Evolutionary conservation across 2,329 filamentous ascomycete genomes (phyloP).

Genomic region (Akanthomyces dipterigenus): DNA sequence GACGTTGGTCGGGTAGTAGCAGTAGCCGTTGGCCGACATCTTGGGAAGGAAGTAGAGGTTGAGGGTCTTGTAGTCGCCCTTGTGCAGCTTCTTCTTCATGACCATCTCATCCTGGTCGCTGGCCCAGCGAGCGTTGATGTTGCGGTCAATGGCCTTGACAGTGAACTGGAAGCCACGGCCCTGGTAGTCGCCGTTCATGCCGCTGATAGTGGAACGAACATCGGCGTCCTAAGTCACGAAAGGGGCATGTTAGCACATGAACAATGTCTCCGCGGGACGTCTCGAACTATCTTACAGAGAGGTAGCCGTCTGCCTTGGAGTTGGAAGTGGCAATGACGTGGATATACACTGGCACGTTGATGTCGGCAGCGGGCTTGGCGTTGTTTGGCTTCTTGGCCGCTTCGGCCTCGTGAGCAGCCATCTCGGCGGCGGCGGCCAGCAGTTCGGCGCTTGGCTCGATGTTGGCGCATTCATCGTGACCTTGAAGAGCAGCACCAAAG

Average conservation of each 20-base stretch:
- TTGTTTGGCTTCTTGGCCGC: background rate
- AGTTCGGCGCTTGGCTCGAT: background rate
- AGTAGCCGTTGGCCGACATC: conserved; percentile 29
- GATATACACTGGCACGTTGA: background rate
- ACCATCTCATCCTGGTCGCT: conserved; percentile 29
- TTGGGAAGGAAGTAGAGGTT: conserved; percentile 27
- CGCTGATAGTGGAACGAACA: background rate
- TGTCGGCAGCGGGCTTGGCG: background rate
- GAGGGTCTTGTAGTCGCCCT: conserved; percentile 35
- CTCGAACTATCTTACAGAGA: background rate
- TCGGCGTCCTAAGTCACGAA: background rate
- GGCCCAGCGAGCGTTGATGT: conserved; percentile 42
- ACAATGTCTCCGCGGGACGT: too few relatives aligned
- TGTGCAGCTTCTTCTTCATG: conserved; percentile 40
- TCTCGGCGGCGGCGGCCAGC: background rate
- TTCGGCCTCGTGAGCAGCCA: background rate
- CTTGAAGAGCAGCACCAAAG: background rate
- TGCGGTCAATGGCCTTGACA: conserved; percentile 35
- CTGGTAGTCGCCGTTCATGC: background rate
- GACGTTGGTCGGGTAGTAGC: conserved; percentile 34
- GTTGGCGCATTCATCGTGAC: background rate
- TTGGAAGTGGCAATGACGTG: conserved; percentile 4
- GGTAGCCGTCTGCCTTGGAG: background rate
- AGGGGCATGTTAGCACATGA: background rate
- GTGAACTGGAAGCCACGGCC: conserved; percentile 28